These are phyloP conservation scores for Protomyces macrosporus DNA, from an alignment of 1,139 yeast genomes.

Conservation along the genomic window DNA sequence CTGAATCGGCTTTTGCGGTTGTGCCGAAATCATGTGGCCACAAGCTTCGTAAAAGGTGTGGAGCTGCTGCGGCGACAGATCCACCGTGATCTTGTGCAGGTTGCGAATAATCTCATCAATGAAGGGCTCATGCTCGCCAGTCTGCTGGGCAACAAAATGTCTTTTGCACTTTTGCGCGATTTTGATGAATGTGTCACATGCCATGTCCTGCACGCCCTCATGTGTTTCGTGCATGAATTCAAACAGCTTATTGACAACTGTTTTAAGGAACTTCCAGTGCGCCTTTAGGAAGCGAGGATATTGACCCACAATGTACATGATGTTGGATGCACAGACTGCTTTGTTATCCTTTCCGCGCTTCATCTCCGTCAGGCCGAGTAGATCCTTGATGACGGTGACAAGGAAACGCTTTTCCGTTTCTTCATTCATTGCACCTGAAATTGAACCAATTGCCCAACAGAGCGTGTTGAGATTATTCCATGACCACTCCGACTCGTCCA, in stretches of 20 bases:
- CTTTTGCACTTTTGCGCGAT: conserved; percentile 91
- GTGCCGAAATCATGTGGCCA: conserved; percentile 88
- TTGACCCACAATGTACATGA: conserved; percentile 98
- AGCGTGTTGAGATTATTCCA: conserved; percentile 96
- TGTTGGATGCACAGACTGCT: conserved; percentile 97
- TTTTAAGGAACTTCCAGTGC: conserved; percentile 94
- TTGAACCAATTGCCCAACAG: conserved; percentile 99
- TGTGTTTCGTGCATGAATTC: conserved; percentile 99
- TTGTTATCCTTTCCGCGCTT: conserved; percentile 96
- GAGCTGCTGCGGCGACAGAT: conserved; percentile 92
- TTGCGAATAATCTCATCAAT: conserved; percentile 81
- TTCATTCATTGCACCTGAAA: conserved; percentile 97
- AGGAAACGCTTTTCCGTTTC: conserved; percentile 93
- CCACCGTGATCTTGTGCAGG: conserved; percentile 81
- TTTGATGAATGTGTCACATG: conserved; percentile 96
- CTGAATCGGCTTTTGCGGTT: conserved; percentile 57
- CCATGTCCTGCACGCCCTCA: conserved; percentile 96
- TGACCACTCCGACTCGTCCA: conserved; percentile 97
- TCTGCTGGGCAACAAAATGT: conserved; percentile 85
- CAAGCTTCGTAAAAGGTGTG: conserved; percentile 98
- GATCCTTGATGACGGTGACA: conserved; percentile 86
- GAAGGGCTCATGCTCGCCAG: conserved; percentile 85
- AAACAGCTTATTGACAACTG: conserved; percentile 89
- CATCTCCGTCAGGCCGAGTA: conserved; percentile 86
- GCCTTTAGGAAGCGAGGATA: conserved; percentile 96